Conservation (phyloP, 2,329 filamentous ascomycete genomes). For the Alternaria triticimaculans region DNA sequence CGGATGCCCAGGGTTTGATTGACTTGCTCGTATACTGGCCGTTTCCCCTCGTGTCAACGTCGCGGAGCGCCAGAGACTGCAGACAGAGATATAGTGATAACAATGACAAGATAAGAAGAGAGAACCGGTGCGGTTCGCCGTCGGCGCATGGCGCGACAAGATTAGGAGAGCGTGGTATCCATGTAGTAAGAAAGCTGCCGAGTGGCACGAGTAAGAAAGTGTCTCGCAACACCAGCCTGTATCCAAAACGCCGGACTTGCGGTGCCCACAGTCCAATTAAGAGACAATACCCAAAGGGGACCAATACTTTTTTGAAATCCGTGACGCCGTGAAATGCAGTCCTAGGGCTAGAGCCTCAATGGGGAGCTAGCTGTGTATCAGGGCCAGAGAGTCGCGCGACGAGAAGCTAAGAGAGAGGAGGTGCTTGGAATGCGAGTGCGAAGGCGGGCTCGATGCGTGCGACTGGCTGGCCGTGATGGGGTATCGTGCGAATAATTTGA, state of each 20-base stretch:
- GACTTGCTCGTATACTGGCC: constrained; percentile 44
- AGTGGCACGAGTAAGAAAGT: constrained; percentile 40
- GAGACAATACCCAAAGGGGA: constrained; percentile 47
- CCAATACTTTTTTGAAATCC: constrained; percentile 49
- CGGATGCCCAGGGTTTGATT: constrained; percentile 42
- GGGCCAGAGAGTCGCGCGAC: constrained; percentile 30
- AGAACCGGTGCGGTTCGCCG: constrained; percentile 14
- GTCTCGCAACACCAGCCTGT: constrained; percentile 46
- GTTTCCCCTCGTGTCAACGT: constrained; percentile 32
- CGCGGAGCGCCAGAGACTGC: constrained; percentile 24
- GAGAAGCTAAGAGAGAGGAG: constrained; percentile 28
- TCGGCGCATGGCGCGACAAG: constrained; percentile 24
- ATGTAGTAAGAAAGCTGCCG: constrained; percentile 21
- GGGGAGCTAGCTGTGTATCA: constrained; percentile 26
- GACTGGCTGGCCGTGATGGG: constrained; percentile 40
- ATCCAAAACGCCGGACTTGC: constrained; percentile 49
- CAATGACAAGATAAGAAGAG: constrained; percentile 29
- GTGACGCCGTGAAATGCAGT: constrained; percentile 52
- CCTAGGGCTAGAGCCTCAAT: constrained; percentile 31
- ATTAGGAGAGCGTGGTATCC: constrained; percentile 30
- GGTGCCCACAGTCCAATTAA: constrained; percentile 32
- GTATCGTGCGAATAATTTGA: constrained; percentile 41
- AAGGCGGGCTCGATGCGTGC: constrained; percentile 33
- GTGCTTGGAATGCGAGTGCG: constrained; percentile 35
- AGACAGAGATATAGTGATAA: constrained; percentile 26